A percentile compares a stretch with the other conserved stretches of the same genome.
phyloP scores from a whole-genome alignment of 768 basidiomycete species.

The Tulasnella sp. region DNA sequence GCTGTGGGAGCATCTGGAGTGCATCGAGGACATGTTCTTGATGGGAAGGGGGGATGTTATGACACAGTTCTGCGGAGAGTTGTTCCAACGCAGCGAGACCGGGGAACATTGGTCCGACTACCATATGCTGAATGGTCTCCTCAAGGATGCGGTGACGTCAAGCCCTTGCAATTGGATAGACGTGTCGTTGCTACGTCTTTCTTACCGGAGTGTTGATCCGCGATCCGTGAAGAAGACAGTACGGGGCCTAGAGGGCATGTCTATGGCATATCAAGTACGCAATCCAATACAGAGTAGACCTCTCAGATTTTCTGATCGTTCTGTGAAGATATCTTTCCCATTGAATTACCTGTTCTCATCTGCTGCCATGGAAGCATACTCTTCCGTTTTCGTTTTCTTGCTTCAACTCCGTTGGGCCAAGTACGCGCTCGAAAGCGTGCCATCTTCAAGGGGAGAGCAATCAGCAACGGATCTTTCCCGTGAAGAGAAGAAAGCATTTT shows the following conservation, averaged over 20 bases:
- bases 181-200: constrained; percentile 57
- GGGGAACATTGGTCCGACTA: constrained; percentile 64
- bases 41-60: constrained; percentile 72
- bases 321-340: constrained; percentile 45
- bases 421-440: constrained; percentile 52
- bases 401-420: constrained; percentile 67
- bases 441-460: constrained; percentile 44
- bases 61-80: constrained; percentile 56
- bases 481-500: constrained; percentile 54
- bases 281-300: too few species aligned
- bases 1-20: constrained; percentile 38
- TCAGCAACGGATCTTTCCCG: constrained; percentile 19
- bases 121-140: constrained; percentile 72
- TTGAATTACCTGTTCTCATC: constrained; percentile 67
- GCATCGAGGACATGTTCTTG: constrained; percentile 58
- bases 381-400: constrained; percentile 57
- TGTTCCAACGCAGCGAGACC: constrained; percentile 76
- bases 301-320: background rate
- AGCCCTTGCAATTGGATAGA: constrained; percentile 48
- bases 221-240: constrained; percentile 44
- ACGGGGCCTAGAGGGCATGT: constrained; percentile 51
- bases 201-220: constrained; percentile 45
- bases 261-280: constrained; percentile 59
- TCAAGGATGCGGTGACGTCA: constrained; percentile 48
- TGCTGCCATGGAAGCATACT: constrained; percentile 43